Percentiles rank a stretch among this genome's conserved stretches.
Evolutionary conservation across 2,329 filamentous ascomycete species (phyloP).

Genomic region (Thermoascus crustaceus): DNA sequence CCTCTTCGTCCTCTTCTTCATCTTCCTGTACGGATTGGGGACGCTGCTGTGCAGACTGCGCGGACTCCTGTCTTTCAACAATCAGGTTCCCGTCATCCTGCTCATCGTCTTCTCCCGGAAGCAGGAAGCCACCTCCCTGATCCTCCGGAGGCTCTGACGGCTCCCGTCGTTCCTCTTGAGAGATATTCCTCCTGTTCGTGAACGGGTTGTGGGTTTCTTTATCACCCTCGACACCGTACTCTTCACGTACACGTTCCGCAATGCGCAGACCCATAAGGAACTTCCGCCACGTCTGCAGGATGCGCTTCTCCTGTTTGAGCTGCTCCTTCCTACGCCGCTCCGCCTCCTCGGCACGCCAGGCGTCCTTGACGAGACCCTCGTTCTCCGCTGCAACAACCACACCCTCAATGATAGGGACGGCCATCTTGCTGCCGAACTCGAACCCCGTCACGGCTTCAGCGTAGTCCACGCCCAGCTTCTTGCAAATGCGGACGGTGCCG

Average conservation of each 20-base stretch:
- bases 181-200: conserved; percentile 11
- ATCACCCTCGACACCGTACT: conserved; percentile 58
- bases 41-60: not conserved
- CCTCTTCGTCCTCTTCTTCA: conserved; percentile 8
- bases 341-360: conserved; percentile 68
- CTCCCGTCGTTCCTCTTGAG: conserved; percentile 8
- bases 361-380: conserved; percentile 63
- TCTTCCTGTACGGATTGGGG: conserved; percentile 1
- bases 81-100: conserved; percentile 20
- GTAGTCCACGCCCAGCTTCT: conserved; percentile 74
- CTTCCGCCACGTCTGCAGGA: conserved; percentile 73
- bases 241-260: conserved; percentile 62
- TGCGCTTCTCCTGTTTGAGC: conserved; percentile 67
- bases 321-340: conserved; percentile 72
- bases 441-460: conserved; percentile 95
- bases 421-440: conserved; percentile 90
- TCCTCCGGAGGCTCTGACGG: conserved; percentile 12
- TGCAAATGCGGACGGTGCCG: conserved; percentile 71
- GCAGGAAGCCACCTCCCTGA: conserved; percentile 21
- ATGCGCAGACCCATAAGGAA: conserved; percentile 81
- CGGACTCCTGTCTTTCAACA: conserved; percentile 18
- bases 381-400: conserved; percentile 82
- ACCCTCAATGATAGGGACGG: conserved; percentile 82
- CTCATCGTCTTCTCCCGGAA: conserved; percentile 10
- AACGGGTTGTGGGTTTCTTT: conserved; percentile 27